These are phyloP conservation scores for Tirmania nivea DNA, from an alignment of 495 filamentous ascomycete species.

Conservation along the genomic window DNA sequence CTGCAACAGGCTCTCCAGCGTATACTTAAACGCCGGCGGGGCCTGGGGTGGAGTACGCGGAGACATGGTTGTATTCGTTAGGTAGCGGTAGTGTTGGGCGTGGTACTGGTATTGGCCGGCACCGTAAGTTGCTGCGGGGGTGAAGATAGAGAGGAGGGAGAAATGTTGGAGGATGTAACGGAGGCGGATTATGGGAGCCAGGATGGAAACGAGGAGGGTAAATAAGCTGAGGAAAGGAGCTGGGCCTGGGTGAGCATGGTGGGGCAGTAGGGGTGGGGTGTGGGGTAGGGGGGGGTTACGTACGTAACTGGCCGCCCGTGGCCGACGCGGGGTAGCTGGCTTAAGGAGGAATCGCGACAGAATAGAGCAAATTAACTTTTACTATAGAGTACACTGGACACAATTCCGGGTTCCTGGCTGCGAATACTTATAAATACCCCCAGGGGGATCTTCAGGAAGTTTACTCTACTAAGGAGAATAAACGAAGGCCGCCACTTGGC, in stretches of 20 bases:
- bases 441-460: too few relatives aligned
- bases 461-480: too few relatives aligned
- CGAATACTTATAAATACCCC: too few relatives aligned
- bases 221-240: conserved; percentile 7
- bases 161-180: conserved; percentile 21
- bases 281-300: too few relatives aligned
- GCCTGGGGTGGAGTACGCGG: conserved; percentile 23
- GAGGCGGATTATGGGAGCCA: conserved; percentile 25
- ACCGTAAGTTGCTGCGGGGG: conserved; percentile 15
- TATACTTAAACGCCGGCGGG: conserved; percentile 70
- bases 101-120: conserved; percentile 21
- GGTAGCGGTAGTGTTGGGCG: conserved; percentile 21
- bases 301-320: too few relatives aligned
- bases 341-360: too few relatives aligned
- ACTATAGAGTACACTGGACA: too few relatives aligned
- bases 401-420: too few relatives aligned
- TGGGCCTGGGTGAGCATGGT: background rate
- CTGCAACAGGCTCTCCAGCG: conserved; percentile 47
- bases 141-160: conserved; percentile 22
- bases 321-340: too few relatives aligned
- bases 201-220: conserved; percentile 14
- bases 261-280: too few relatives aligned
- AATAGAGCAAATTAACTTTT: too few relatives aligned
- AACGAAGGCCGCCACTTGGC: too few relatives aligned
- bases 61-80: conserved; percentile 47